Conservation (phyloP, 768 basidiomycete genomes). For the Auriscalpium orientale region DNA sequence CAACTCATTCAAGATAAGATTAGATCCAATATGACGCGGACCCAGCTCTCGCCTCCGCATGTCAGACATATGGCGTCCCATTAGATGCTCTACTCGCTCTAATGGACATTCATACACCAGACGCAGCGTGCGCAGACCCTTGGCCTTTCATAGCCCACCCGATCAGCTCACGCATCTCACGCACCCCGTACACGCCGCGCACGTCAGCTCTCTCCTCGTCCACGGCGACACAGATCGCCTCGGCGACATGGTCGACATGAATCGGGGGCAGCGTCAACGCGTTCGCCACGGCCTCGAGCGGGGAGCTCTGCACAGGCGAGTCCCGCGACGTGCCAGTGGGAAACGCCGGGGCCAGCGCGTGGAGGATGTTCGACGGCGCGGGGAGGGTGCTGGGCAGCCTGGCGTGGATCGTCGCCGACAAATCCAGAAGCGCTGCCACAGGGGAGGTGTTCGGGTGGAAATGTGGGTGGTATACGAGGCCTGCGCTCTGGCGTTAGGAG, state of each 20-base stretch:
- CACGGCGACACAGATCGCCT: conserved; percentile 64
- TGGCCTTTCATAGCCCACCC: conserved; percentile 44
- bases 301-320: conserved; percentile 31
- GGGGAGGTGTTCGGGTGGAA: conserved; percentile 84
- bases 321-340: conserved; percentile 19
- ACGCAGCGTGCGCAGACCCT: neutral
- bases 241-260: conserved; percentile 92
- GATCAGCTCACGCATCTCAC: conserved; percentile 66
- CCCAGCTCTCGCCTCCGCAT: too few species aligned
- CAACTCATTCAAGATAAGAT: too few species aligned
- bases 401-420: conserved; percentile 67
- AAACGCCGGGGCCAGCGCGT: conserved; percentile 31
- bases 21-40: too few species aligned
- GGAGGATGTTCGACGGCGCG: conserved; percentile 59
- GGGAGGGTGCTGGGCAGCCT: conserved; percentile 49
- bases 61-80: too few species aligned
- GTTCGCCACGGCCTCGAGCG: conserved; percentile 65
- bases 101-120: too few species aligned
- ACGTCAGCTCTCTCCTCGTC: conserved; percentile 39
- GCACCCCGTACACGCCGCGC: conserved; percentile 60
- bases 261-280: conserved; percentile 82
- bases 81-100: too few species aligned
- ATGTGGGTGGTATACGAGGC: conserved; percentile 94
- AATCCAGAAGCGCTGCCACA: conserved; percentile 73
- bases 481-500: conserved; percentile 30